phyloP scores from a whole-genome alignment of 2,329 filamentous ascomycete genomes.

The Fusarium sp. region DNA sequence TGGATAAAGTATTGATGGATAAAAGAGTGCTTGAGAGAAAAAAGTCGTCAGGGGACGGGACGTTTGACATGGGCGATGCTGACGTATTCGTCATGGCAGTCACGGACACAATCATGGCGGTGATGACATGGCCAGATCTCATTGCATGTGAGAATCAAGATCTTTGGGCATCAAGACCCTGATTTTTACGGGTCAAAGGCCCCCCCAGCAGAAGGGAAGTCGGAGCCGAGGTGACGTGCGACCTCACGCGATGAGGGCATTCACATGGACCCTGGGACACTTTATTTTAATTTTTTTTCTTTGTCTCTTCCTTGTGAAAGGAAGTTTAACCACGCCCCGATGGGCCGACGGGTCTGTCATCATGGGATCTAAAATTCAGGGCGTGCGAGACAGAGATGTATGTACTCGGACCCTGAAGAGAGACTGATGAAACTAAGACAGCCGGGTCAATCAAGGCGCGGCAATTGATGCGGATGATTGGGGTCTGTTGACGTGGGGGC shows the following conservation, averaged over 20 bases:
- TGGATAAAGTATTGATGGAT: not conserved
- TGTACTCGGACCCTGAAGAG: slow-evolving; percentile 35
- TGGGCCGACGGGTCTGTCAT: slow-evolving; percentile 8
- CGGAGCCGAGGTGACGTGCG: slow-evolving; percentile 19
- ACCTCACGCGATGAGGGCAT: slow-evolving; percentile 38
- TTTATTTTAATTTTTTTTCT: not conserved
- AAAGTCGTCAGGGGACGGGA: too few species aligned
- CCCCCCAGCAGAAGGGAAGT: not conserved
- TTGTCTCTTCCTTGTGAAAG: not conserved
- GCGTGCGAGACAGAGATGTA: slow-evolving; percentile 20
- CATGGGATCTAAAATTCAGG: slow-evolving; percentile 11
- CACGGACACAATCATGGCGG: not conserved
- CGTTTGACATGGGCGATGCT: not conserved
- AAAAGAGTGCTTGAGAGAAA: not conserved
- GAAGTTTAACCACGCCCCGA: slow-evolving; percentile 15
- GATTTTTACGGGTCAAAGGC: not conserved
- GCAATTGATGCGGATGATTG: slow-evolving; percentile 43
- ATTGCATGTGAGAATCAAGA: slow-evolving; percentile 3
- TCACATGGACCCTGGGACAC: slow-evolving; percentile 30
- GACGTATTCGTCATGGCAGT: not conserved
- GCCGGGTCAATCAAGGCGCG: not conserved
- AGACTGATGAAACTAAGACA: not conserved
- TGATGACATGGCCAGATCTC: not conserved
- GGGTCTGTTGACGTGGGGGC: slow-evolving; percentile 32
- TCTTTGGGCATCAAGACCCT: not conserved